A percentile compares a stretch with the other conserved stretches of the same genome.
These are phyloP conservation scores for Phytophthora citrophthora DNA, from an alignment of 352 stramenopile genomes.

Conservation along the genomic window DNA sequence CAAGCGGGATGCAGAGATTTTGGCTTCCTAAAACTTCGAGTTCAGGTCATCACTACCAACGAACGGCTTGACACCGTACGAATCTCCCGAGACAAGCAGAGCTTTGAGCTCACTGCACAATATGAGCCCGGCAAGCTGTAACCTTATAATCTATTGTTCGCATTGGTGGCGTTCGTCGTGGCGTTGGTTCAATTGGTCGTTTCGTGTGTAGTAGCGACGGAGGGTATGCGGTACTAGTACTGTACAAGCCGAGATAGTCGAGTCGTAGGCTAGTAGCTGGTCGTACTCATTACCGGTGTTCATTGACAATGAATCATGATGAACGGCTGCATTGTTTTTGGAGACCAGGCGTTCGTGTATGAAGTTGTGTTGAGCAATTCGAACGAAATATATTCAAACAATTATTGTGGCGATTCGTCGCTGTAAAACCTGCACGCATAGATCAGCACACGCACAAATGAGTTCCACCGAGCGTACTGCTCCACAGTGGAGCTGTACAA, in stretches of 20 bases:
- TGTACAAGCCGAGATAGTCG: background rate
- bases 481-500: too few species aligned
- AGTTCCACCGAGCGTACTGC: too few species aligned
- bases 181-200: background rate
- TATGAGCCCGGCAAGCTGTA: slow-evolving; percentile 29
- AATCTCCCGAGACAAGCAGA: slow-evolving; percentile 9
- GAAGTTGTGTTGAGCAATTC: too few species aligned
- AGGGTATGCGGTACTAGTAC: background rate
- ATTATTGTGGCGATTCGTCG: too few species aligned
- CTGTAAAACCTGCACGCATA: too few species aligned
- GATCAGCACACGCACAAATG: too few species aligned
- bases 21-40: slow-evolving; percentile 4
- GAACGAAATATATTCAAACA: too few species aligned
- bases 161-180: background rate
- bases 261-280: background rate
- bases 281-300: background rate
- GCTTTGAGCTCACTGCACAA: slow-evolving; percentile 7
- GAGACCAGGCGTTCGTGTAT: too few species aligned
- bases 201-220: slow-evolving; percentile 1
- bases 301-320: too few species aligned
- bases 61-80: background rate
- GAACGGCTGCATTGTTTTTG: too few species aligned
- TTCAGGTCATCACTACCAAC: too few species aligned
- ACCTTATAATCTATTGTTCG: slow-evolving; percentile 31
- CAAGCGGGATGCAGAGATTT: slow-evolving; percentile 1